These are phyloP conservation scores for Wallacemonas sp. DNA, from an alignment of 208 protist species.

Conservation along the genomic window DNA sequence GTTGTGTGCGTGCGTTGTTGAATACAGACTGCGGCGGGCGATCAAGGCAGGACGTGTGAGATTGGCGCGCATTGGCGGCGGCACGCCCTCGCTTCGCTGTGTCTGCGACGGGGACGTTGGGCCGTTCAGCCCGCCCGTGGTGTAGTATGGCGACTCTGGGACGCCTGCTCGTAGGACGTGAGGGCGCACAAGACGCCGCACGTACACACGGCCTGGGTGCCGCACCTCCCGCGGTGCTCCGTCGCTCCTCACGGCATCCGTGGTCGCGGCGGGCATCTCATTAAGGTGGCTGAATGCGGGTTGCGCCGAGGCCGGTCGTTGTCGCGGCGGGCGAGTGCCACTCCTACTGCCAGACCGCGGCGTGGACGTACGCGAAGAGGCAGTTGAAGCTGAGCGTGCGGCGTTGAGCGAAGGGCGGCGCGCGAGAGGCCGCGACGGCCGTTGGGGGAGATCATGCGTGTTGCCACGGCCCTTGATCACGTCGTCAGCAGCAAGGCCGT, in stretches of 20 bases:
- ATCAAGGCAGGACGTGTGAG: conserved; percentile 1
- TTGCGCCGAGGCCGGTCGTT: not conserved
- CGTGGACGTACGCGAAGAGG: not conserved
- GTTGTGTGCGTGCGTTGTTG: not conserved
- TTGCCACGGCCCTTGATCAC: not conserved
- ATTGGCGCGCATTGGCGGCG: not conserved
- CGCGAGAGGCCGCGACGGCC: conserved; percentile 1
- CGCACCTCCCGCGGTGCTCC: not conserved
- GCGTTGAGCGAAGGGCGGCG: not conserved
- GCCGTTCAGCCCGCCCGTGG: too few species aligned
- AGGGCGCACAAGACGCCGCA: not conserved
- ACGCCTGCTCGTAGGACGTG: not conserved
- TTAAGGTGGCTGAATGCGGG: not conserved
- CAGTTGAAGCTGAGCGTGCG: not conserved
- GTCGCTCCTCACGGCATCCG: too few species aligned
- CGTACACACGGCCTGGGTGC: not conserved
- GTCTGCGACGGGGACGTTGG: not conserved
- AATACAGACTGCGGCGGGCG: not conserved
- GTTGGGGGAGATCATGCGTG: not conserved
- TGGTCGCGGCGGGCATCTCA: too few species aligned
- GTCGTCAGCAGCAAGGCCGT: too few species aligned
- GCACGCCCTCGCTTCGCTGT: too few species aligned
- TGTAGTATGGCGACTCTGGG: not conserved
- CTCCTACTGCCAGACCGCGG: not conserved
- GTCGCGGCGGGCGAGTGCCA: not conserved